phyloP scores from a whole-genome alignment of 176 grass and related monocot species.

The Oropetium thomaeum region DNA sequence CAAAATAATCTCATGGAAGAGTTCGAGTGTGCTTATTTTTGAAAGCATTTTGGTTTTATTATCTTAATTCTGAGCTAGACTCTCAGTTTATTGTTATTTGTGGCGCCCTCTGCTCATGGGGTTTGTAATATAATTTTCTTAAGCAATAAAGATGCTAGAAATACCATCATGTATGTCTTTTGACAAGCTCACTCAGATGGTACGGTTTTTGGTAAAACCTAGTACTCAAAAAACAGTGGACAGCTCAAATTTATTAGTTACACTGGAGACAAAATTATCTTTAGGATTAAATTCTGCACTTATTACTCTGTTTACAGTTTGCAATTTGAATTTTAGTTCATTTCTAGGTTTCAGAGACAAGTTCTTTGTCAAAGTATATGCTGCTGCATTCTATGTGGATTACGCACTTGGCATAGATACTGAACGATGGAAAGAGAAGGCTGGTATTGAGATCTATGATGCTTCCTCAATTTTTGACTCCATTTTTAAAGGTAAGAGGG shows the following conservation, averaged over 20 bases:
- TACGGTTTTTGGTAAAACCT: not conserved
- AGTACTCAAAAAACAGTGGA: not conserved
- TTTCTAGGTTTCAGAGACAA: constrained; percentile 90
- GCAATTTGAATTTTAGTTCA: constrained; percentile 33
- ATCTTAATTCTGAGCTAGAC: not conserved
- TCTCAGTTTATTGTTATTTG: not conserved
- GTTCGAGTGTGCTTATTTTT: not conserved
- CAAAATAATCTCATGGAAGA: not conserved
- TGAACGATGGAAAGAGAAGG: constrained; percentile 45
- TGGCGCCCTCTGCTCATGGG: not conserved
- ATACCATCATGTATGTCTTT: not conserved
- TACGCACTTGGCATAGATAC: constrained; percentile 46
- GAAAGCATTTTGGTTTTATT: not conserved
- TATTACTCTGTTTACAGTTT: constrained; percentile 1
- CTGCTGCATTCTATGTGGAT: constrained; percentile 69
- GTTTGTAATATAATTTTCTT: not conserved
- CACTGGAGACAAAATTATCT: too few species aligned
- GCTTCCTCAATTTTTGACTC: constrained; percentile 61
- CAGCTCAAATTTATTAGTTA: not conserved
- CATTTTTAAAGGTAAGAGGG: constrained; percentile 65
- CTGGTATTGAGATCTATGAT: constrained; percentile 44
- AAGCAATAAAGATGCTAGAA: not conserved
- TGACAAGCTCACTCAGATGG: not conserved
- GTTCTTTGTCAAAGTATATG: constrained; percentile 93
- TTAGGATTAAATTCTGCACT: not conserved